Base-by-base conservation (phyloP, 345 rosid genomes). In the Isatis tinctoria region DNA sequence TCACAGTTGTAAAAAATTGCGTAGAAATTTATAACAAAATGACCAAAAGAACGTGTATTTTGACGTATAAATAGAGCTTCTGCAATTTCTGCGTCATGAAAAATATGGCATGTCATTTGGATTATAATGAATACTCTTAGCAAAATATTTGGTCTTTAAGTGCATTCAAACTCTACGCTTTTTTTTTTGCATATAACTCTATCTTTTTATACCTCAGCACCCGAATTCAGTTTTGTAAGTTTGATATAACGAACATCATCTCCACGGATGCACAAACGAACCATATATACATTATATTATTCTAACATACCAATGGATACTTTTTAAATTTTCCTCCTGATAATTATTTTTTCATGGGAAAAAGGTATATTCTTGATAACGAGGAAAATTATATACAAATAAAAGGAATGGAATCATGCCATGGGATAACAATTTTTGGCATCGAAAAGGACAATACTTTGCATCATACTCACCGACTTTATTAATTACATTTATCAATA, bases 401-500 rank as follows among this genome's bases (percentile, higher is more conserved):
- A 52, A 24, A 60, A 28, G 17, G 37, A 75, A 53, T 27, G 61
- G 52, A 53, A 76, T 58, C 51, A 70, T 70, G 80, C 45, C 36
- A 70, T 65, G 80, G n/a, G 39, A 64, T 39, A 11, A 30, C 52
- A 70, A 8, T n/a, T 12, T 76, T 17, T 26, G 70, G 76, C 57
- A 65, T 71, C 49, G 80, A 77, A 71, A 71, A 77, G 62, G 80
- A 65, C 80, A 77, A 77, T 77, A 77, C 76, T 77, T 58, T 58
- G 72, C 70, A 70, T 76, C 71, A 77, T 28, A 58, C 51, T 62
- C 80, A 71, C 80, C 80, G 80, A 77, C 76, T 71, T 70, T 58
- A 39, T 47, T 69, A 75, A 53, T 54, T 62, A 53, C 20, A 36
- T 63, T 6, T 63, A 61, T 52, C 32, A 40, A 30, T 8, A 41